A percentile compares a stretch with the other conserved stretches of the same genome.
phyloP scores from a whole-genome alignment of 345 rosid genomes.

The Cardamine resedifolia region DNA sequence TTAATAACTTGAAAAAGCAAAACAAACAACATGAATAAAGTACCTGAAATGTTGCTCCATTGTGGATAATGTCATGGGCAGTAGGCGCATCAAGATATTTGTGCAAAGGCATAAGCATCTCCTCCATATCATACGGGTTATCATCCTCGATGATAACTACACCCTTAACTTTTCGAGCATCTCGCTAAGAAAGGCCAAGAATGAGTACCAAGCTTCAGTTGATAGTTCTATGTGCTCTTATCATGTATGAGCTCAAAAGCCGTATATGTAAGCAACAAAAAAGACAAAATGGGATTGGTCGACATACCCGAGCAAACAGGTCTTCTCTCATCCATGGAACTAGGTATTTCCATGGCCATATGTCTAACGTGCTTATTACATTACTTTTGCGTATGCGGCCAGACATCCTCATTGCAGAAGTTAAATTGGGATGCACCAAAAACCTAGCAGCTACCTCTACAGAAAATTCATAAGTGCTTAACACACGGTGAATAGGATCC shows the following conservation, averaged over 20 bases:
- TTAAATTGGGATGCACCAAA: constrained; percentile 91
- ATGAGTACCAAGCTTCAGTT: constrained; percentile 25
- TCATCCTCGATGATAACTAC: constrained; percentile 41
- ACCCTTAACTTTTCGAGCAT: constrained; percentile 56
- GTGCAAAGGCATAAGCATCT: constrained; percentile 78
- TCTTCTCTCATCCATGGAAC: constrained; percentile 99
- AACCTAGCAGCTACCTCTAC: constrained; percentile 96
- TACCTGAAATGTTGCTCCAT: constrained; percentile 97
- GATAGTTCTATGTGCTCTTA: not conserved
- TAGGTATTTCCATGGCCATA: constrained; percentile 98
- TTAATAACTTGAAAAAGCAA: not conserved
- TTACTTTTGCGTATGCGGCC: constrained; percentile 56
- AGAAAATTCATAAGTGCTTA: constrained; percentile 94
- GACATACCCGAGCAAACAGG: constrained; percentile 79
- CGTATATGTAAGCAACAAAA: constrained; percentile 7
- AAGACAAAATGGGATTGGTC: not conserved
- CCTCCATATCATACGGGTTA: constrained; percentile 77
- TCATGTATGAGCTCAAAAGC: constrained; percentile 6
- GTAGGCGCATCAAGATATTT: constrained; percentile 65
- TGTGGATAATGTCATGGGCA: constrained; percentile 83
- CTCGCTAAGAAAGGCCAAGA: constrained; percentile 54
- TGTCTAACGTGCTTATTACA: constrained; percentile 88
- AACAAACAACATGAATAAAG: constrained; percentile 19
- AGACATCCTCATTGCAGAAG: constrained; percentile 71
- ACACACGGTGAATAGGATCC: constrained; percentile 82